phyloP scores from a whole-genome alignment of 2,329 filamentous ascomycete genomes.

The Fusarium nisikadoi region DNA sequence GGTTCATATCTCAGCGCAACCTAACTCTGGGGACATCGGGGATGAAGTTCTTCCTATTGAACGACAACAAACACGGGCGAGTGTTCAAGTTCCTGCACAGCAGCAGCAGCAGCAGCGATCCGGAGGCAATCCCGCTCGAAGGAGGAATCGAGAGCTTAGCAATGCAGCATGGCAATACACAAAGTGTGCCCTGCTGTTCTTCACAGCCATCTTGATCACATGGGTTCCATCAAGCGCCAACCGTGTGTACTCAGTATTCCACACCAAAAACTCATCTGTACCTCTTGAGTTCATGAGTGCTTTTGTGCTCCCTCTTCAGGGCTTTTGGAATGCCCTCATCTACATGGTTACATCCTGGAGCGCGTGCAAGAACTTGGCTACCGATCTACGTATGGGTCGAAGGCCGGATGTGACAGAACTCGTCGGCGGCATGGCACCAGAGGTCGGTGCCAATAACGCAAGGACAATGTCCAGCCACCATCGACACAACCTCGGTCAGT shows the following conservation, averaged over 20 bases:
- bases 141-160: slow-evolving; percentile 63
- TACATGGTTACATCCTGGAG: slow-evolving; percentile 77
- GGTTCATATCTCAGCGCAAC: slow-evolving; percentile 60
- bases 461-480: slow-evolving; percentile 15
- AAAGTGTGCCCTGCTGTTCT: slow-evolving; percentile 77
- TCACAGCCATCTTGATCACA: slow-evolving; percentile 75
- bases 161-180: slow-evolving; percentile 76
- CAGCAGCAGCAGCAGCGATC: slow-evolving; percentile 24
- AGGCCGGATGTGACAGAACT: slow-evolving; percentile 51
- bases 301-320: slow-evolving; percentile 82
- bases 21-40: slow-evolving; percentile 28
- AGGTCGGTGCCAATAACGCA: slow-evolving; percentile 6
- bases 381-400: slow-evolving; percentile 49
- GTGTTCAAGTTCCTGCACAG: slow-evolving; percentile 19
- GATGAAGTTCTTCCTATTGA: slow-evolving; percentile 46
- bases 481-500: slow-evolving; percentile 43
- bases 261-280: slow-evolving; percentile 63
- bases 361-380: slow-evolving; percentile 64
- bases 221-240: slow-evolving; percentile 85
- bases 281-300: slow-evolving; percentile 76
- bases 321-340: slow-evolving; percentile 85
- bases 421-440: slow-evolving; percentile 38
- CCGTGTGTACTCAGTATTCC: slow-evolving; percentile 75
- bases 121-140: slow-evolving; percentile 46
- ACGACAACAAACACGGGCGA: slow-evolving; percentile 20